Conservation (phyloP, 768 basidiomycete genomes). For the Lentinula detonsa region DNA sequence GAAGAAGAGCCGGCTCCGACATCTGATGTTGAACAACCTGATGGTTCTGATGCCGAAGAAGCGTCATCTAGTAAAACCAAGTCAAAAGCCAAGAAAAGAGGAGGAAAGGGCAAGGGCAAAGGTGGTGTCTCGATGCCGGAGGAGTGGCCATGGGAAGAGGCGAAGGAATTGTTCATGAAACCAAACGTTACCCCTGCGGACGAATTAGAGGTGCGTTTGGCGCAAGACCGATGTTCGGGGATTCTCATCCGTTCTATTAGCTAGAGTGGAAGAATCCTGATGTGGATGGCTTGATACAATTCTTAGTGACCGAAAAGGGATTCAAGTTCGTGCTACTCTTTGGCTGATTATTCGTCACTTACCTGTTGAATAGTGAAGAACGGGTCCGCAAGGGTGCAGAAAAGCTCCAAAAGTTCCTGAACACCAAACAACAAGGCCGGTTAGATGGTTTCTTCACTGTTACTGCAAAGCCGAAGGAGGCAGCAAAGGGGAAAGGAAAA, state of each 20-base stretch:
- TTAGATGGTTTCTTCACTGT: slow-evolving; percentile 93
- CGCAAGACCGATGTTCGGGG: background rate
- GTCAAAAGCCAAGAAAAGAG: slow-evolving; percentile 27
- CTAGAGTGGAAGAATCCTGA: slow-evolving; percentile 95
- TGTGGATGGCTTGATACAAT: slow-evolving; percentile 88
- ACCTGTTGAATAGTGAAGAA: slow-evolving; percentile 65
- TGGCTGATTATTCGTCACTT: background rate
- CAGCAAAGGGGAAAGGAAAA: slow-evolving; percentile 23
- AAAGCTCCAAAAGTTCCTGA: slow-evolving; percentile 82
- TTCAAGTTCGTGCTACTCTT: slow-evolving; percentile 68
- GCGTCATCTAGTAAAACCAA: slow-evolving; percentile 18
- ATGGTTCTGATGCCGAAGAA: slow-evolving; percentile 21
- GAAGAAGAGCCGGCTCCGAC: slow-evolving; percentile 36
- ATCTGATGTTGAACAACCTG: slow-evolving; percentile 39
- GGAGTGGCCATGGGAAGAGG: slow-evolving; percentile 96
- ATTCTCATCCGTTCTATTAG: slow-evolving; percentile 29
- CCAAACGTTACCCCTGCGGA: slow-evolving; percentile 88
- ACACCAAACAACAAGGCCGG: slow-evolving; percentile 92
- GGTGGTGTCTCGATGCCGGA: slow-evolving; percentile 83
- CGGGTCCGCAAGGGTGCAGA: slow-evolving; percentile 94
- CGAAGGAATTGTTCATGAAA: slow-evolving; percentile 82
- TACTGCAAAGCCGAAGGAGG: slow-evolving; percentile 45
- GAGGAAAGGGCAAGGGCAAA: slow-evolving; percentile 57
- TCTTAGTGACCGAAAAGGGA: slow-evolving; percentile 91
- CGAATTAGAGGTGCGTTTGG: slow-evolving; percentile 65